These are phyloP conservation scores for Durio zibethinus DNA, from an alignment of 345 rosid genomes.

Conservation along the genomic window DNA sequence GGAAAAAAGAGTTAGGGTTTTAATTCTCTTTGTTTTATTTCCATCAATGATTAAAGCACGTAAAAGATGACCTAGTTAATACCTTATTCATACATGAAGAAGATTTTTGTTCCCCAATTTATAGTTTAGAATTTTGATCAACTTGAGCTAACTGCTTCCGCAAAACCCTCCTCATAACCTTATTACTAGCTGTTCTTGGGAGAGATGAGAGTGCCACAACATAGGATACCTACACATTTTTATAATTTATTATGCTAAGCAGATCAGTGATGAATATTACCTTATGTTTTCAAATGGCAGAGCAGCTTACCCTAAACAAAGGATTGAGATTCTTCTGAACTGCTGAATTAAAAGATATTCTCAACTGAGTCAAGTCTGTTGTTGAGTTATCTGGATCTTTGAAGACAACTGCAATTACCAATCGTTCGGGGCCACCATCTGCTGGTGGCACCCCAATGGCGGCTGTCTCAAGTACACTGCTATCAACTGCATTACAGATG, in stretches of 20 bases:
- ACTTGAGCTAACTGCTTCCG: conserved; percentile 54
- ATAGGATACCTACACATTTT: conserved; percentile 53
- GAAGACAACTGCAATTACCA: conserved; percentile 75
- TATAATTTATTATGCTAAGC: not conserved
- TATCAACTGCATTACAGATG: conserved; percentile 70
- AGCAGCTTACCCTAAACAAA: conserved; percentile 60
- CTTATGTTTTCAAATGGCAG: not conserved
- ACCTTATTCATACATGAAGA: too few species aligned
- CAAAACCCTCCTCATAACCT: conserved; percentile 93
- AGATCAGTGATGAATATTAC: not conserved
- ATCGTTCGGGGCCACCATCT: conserved; percentile 82
- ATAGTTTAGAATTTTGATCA: conserved; percentile 59
- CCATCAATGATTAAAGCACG: too few species aligned
- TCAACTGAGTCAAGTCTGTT: conserved; percentile 48
- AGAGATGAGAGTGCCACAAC: conserved; percentile 55
- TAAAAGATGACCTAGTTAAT: too few species aligned
- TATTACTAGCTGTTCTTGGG: conserved; percentile 88
- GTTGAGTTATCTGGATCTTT: conserved; percentile 32
- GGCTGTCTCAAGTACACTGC: conserved; percentile 75
- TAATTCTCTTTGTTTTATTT: too few species aligned
- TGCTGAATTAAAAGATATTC: conserved; percentile 69
- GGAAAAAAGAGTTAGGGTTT: too few species aligned
- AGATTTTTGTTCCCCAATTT: not conserved
- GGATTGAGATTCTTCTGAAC: conserved; percentile 89
- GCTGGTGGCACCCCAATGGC: conserved; percentile 93